Evolutionary conservation across 345 rosid species (phyloP), one percentile per base, ranked within the genome.

Genomic region (Eucalyptus erythrocorys): DNA sequence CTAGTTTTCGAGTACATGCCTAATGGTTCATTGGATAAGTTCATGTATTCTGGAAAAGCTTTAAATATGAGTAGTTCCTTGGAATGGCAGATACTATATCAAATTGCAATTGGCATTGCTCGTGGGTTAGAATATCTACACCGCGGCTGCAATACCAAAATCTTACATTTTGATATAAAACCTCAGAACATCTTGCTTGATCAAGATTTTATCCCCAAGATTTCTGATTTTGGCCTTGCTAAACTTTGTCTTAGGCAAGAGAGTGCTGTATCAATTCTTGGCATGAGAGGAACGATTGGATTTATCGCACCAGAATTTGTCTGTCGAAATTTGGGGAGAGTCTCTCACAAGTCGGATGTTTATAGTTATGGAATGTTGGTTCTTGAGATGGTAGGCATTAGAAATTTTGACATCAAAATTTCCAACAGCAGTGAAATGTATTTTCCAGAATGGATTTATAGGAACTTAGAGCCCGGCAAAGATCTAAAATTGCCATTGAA

Each of bases 101-200:
- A 48, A 48, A 48, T 48, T 0, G 26, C 86, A 1, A 30, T 89
- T 5, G 94, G 94, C 53, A 86, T 93, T 4, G 94, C 95, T 16
- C 85, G 85, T 10, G 94, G 94, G 32, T 85, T 94, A 2, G 93
- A 93, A 82, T 93, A 93, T 80, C 87, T 93, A 87, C 95, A 94
- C 53, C 89, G 81, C 7, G 94, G 93, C 19, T 93, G 92, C 88
- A 93, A 55, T 45, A 91, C 92, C 1, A 93, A 48, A 88, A 93
- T 93, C 81, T 85, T 93, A 19, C 93, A 93, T 86, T 94, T 93
- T 1, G 92, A 94, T 86, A 93, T 94, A 88, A 93, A 94, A 71
- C 94, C 95, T 11, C 92, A 90, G 0, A 93, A 93, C 82, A 91
- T 93, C 89, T 91, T 93, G 81, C 87, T 92, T 3, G 93, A n/a